Evolutionary conservation across 805 yeast genomes (phyloP), one percentile per base, ranked within the genome.

Genomic region (Saccharomyces kudriavzevii): DNA sequence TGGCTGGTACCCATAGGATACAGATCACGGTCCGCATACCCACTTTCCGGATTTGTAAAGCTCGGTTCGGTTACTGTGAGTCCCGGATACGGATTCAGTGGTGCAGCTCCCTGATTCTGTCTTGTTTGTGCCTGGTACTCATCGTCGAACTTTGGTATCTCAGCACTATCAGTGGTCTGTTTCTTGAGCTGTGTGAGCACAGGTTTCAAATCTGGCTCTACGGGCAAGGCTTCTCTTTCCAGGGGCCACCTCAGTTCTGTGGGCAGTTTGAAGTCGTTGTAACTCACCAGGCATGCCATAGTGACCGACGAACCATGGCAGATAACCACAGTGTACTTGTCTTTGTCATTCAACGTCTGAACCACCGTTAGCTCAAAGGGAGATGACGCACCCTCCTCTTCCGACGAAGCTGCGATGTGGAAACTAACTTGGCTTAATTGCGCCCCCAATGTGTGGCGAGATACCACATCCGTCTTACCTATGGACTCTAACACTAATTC

Each of bases 61-160:
- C 24, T 31, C 4, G 48, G 49, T 26, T 46, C 47, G 17, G 43
- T 35, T 10, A 55, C 40, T 24, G 45, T 54, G 17, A 52, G 40
- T 6, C 59, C 57, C 25, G 59, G 54, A 45, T 25, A 35, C 20
- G 46, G 27, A 20, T 45, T 8, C 25, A 35, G 17, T 17, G 43
- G 43, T 35, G 22, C 22, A 4, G 22, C 13, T 17, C 43, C 22
- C 43, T 35, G 43, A 3, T 35, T 17, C 11, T 35, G 43, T 20
- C 43, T 17, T 35, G 43, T 17, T 35, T 35, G 43, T 20, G 22
- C 43, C 40, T 69, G 63, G 49, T 67, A 67, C 45, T 70, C 72
- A 55, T 70, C 74, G 28, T 68, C 72, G 53, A 68, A 69, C 1
- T 63, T 60, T 3, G 73, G 73, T 60, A 69, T 65, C 50, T 63